Evolutionary conservation across 345 rosid species (phyloP), one percentile per base, ranked within the genome.

Genomic region (Garcia nutans): DNA sequence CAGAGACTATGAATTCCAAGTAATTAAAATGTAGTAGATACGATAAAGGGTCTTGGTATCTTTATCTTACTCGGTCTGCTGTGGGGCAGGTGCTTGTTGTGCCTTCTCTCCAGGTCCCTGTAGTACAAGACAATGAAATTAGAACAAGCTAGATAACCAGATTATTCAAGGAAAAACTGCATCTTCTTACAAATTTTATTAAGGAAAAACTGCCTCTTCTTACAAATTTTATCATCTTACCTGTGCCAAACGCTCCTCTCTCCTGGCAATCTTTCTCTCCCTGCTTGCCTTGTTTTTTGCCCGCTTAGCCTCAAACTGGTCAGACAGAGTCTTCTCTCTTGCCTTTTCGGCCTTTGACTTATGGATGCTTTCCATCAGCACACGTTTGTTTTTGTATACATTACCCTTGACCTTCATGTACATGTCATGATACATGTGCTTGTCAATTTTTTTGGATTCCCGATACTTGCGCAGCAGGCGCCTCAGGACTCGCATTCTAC

Each of bases 341-440:
- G 94, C 92, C 77, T 95, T 95, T 92, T 95, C 99, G 28, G 99
- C 97, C 91, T 95, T 93, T 0, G 96, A 85, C 57, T 91, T 93
- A 91, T 95, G 99, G 71, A 95, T 95, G 68, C 96, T 91, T 80
- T 95, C 99, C 99, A 95, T 95, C 65, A 95, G 81, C 10, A 95
- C 99, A 71, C 98, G 86, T 86, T 95, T 95, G 89, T 95, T 95
- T 88, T 95, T 95, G 66, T 86, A 95, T 11, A 93, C 99, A 65
- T 95, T 95, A 82, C 99, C 99, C 85, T 95, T 95, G 37, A 91
- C 97, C 79, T 81, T 91, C 99, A 95, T 93, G 94, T 93, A 95
- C 99, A 95, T 95, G 80, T 93, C 98, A 23, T 95, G 99, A 81
- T 95, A 95, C 97, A 95, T 95, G 76, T 95, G 99, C 77, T 82